These are phyloP conservation scores for Nicotiana rustica DNA, from an alignment of 305 asterid genomes.

Conservation along the genomic window DNA sequence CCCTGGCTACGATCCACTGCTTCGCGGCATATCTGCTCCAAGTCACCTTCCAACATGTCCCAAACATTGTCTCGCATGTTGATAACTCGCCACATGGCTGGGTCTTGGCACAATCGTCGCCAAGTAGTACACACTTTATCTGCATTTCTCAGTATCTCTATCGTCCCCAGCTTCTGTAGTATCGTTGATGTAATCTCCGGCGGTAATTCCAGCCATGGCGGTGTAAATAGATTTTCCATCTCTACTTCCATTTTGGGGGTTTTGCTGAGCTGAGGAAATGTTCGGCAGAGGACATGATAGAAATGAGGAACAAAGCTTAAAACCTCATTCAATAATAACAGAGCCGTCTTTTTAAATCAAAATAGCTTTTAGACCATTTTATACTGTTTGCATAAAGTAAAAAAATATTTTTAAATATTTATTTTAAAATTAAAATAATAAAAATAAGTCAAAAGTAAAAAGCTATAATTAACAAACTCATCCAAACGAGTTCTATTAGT, in stretches of 20 bases:
- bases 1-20: constrained; percentile 61
- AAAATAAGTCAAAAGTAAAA: too few relatives aligned
- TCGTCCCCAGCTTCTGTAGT: background rate
- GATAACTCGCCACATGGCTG: constrained; percentile 35
- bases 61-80: constrained; percentile 39
- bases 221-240: background rate
- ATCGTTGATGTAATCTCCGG: background rate
- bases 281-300: background rate
- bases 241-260: background rate
- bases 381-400: too few relatives aligned
- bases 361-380: too few relatives aligned
- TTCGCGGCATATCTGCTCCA: constrained; percentile 41
- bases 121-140: constrained; percentile 27
- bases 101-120: constrained; percentile 26
- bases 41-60: constrained; percentile 34
- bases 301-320: background rate
- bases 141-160: constrained; percentile 24
- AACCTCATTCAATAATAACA: too few relatives aligned
- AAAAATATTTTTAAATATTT: too few relatives aligned
- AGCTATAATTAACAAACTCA: too few relatives aligned
- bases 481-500: too few relatives aligned
- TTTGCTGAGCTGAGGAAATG: background rate
- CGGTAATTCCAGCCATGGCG: constrained; percentile 34
- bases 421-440: too few relatives aligned
- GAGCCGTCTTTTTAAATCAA: too few relatives aligned